These are phyloP conservation scores for Tetrahymena elliotti DNA, from an alignment of 73 alveolate genomes.

Conservation along the genomic window DNA sequence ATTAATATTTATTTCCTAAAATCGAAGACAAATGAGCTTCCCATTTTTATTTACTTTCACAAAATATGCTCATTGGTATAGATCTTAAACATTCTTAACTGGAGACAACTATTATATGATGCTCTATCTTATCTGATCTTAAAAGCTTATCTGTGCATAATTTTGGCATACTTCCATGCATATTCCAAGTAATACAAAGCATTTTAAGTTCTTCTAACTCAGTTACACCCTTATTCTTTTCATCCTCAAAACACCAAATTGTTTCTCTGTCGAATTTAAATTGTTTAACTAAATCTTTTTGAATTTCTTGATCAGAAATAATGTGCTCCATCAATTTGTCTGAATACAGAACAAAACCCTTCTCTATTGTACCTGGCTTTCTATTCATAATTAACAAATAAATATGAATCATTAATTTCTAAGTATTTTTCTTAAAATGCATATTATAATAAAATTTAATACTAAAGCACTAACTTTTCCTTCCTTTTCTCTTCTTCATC, in stretches of 20 bases:
- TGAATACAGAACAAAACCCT: background rate
- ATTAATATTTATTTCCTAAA: conserved; percentile 59
- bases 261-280: background rate
- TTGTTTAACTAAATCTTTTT: background rate
- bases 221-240: background rate
- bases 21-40: conserved; percentile 26
- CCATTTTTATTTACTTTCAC: conserved; percentile 72
- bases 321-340: background rate
- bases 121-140: conserved; percentile 40
- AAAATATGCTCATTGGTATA: conserved; percentile 66
- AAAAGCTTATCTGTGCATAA: conserved; percentile 36
- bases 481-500: background rate
- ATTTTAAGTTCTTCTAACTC: conserved; percentile 19
- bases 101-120: conserved; percentile 75
- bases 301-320: background rate
- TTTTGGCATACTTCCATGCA: conserved; percentile 60
- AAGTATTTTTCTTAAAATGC: too few relatives aligned
- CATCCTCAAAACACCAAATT: background rate
- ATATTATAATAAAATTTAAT: too few relatives aligned
- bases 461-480: background rate
- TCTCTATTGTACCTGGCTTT: background rate
- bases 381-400: background rate
- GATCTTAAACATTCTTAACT: conserved; percentile 89
- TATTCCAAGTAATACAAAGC: conserved; percentile 65
- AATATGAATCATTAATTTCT: too few relatives aligned